phyloP scores from a whole-genome alignment of 1,284 basidiomycete genomes.

The Pisolithus thermaeus region DNA sequence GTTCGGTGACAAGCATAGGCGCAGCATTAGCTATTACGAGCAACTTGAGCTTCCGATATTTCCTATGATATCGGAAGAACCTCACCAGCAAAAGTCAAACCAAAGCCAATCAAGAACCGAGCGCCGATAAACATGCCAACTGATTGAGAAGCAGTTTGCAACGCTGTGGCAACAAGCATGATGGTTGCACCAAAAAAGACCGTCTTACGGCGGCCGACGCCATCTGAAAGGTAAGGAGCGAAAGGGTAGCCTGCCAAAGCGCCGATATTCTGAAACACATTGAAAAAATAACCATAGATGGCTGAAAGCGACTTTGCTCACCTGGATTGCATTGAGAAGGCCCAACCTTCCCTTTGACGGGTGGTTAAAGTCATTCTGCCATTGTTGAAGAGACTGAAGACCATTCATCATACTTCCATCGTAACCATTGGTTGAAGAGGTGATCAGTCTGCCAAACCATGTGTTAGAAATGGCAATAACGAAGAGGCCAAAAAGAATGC shows the following conservation, averaged over 20 bases:
- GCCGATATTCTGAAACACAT: constrained; percentile 53
- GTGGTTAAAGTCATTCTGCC: constrained; percentile 51
- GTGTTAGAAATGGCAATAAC: not conserved
- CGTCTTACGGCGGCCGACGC: constrained; percentile 57
- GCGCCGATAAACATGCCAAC: constrained; percentile 80
- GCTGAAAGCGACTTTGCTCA: constrained; percentile 22
- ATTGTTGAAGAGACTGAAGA: constrained; percentile 59
- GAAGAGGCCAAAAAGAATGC: constrained; percentile 17
- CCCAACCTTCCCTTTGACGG: constrained; percentile 57
- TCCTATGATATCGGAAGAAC: not conserved
- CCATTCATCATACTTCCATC: constrained; percentile 78
- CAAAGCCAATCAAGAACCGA: constrained; percentile 76
- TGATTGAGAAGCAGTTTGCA: constrained; percentile 68
- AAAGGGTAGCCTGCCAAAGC: constrained; percentile 61
- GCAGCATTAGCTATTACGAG: constrained; percentile 49
- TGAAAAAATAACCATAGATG: constrained; percentile 1
- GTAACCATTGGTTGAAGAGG: constrained; percentile 72
- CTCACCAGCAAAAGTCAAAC: constrained; percentile 62
- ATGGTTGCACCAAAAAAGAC: constrained; percentile 58
- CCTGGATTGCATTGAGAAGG: constrained; percentile 73
- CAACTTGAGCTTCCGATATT: not conserved
- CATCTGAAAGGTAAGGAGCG: constrained; percentile 65
- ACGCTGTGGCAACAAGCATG: constrained; percentile 60
- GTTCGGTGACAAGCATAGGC: constrained; percentile 71
- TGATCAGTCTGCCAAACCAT: constrained; percentile 50